Evolutionary conservation across 352 stramenopile genomes (phyloP).

Genomic region (Pythium scleroteichum): DNA sequence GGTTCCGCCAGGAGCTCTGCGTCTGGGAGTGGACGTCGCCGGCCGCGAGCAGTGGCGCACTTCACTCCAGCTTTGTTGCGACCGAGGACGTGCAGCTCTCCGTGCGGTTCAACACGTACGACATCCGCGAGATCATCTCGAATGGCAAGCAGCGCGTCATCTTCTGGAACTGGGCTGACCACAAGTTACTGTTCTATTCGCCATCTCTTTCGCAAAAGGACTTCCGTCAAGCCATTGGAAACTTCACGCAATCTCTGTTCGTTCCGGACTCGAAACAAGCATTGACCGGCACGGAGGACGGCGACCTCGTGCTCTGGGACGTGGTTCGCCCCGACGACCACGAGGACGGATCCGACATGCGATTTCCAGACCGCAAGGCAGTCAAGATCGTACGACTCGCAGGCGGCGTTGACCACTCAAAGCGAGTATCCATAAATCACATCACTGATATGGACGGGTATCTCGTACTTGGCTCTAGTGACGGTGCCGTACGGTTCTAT

Average conservation of each 20-base stretch:
- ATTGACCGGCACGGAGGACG: slow-evolving; percentile 84
- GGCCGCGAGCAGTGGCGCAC: slow-evolving; percentile 22
- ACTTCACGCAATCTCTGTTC: slow-evolving; percentile 88
- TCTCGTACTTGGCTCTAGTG: slow-evolving; percentile 86
- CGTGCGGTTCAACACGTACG: slow-evolving; percentile 90
- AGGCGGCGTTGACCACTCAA: slow-evolving; percentile 44
- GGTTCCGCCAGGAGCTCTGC: slow-evolving; percentile 74
- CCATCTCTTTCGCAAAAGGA: slow-evolving; percentile 81
- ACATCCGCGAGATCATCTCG: slow-evolving; percentile 89
- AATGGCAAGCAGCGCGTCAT: slow-evolving; percentile 84
- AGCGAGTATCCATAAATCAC: slow-evolving; percentile 53
- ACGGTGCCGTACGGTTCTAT: slow-evolving; percentile 92
- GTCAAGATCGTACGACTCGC: slow-evolving; percentile 84
- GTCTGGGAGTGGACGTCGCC: slow-evolving; percentile 89
- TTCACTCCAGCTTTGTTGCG: slow-evolving; percentile 70
- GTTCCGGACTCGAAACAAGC: slow-evolving; percentile 83
- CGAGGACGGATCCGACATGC: slow-evolving; percentile 13
- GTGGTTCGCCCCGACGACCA: slow-evolving; percentile 34
- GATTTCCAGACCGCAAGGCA: slow-evolving; percentile 68
- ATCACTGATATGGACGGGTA: slow-evolving; percentile 87
- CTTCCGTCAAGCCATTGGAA: slow-evolving; percentile 78
- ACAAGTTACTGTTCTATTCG: slow-evolving; percentile 81
- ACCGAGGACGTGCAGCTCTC: slow-evolving; percentile 74
- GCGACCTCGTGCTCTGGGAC: slow-evolving; percentile 90
- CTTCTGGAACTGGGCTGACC: slow-evolving; percentile 89